phyloP scores from a whole-genome alignment of 2,329 filamentous ascomycete genomes.

The Ophiostoma quercus region DNA sequence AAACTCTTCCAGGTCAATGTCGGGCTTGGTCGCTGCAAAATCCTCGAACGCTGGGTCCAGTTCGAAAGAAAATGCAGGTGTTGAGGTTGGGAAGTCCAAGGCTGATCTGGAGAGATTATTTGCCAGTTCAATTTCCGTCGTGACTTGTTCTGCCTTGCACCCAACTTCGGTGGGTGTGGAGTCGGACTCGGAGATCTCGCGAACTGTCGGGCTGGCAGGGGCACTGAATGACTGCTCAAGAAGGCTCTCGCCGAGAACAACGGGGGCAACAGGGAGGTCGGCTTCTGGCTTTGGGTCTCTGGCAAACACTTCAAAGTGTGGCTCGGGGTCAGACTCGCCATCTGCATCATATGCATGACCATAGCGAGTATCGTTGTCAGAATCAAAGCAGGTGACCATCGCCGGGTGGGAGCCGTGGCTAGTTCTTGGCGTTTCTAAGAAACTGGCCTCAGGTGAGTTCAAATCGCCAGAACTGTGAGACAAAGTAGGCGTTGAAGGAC shows the following conservation, averaged over 20 bases:
- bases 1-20: constrained; percentile 18
- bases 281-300: background rate
- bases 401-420: background rate
- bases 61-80: background rate
- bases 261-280: background rate
- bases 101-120: background rate
- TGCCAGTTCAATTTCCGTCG: background rate
- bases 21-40: constrained; percentile 20
- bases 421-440: constrained; percentile 20
- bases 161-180: constrained; percentile 3
- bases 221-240: background rate
- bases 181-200: constrained; percentile 14
- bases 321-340: constrained; percentile 1
- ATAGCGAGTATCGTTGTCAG: constrained; percentile 5
- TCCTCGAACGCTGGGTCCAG: constrained; percentile 1
- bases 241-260: background rate
- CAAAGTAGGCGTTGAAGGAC: constrained; percentile 20
- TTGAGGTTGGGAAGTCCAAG: background rate
- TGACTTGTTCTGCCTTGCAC: background rate
- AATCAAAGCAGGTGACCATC: constrained; percentile 16
- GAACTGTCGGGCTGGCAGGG: background rate
- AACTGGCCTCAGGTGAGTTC: constrained; percentile 20
- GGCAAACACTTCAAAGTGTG: background rate
- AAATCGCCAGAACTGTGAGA: constrained; percentile 18
- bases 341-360: constrained; percentile 15